Base-by-base conservation (phyloP, 2,329 filamentous ascomycete genomes). In the Alternaria arborescens region DNA sequence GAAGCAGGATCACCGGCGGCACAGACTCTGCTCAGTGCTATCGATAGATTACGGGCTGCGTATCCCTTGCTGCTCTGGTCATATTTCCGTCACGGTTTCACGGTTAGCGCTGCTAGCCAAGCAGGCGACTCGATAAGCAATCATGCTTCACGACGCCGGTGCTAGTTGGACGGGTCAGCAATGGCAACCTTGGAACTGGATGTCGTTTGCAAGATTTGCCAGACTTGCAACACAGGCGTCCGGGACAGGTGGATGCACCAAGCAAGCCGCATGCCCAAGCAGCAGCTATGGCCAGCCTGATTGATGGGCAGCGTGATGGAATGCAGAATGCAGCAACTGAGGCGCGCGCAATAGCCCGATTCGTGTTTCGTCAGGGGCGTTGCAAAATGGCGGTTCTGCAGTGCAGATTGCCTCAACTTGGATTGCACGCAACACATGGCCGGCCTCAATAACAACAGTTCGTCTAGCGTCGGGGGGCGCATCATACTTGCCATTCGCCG, bases 351-450 rank as follows among this genome's bases (percentile, higher is more conserved):
- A 66, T 67, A 62, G 57, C 58, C 63, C 58, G 65, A 74, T 72
- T 70, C 71, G 74, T 74, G 75, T 77, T 76, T 77, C 70, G 75
- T 74, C 70, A 71, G 75, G 73, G 72, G 66, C 68, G 71, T 59
- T 70, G 66, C 64, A 64, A 67, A 67, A 68, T 41, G 68, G 69
- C 69, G 73, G 70, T 70, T 64, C 68, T 77, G 75, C 71, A 70
- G 75, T 77, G 74, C 74, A 76, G 71, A 73, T 68, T 77, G 75
- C 75, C 70, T 78, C 74, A 71, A 74, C 71, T 71, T 73, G 72
- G 69, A 75, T 70, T 50, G 67, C 56, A 64, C 52, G 65, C 66
- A 71, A 68, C 65, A 50, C 46, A 16, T 50, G 71, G 69, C 65
- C 65, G 66, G 53, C 47, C 55, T 55, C 57, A 62, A 67, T 60